Conservation (phyloP, 441 rosid genomes). For the Capsella rubella region DNA sequence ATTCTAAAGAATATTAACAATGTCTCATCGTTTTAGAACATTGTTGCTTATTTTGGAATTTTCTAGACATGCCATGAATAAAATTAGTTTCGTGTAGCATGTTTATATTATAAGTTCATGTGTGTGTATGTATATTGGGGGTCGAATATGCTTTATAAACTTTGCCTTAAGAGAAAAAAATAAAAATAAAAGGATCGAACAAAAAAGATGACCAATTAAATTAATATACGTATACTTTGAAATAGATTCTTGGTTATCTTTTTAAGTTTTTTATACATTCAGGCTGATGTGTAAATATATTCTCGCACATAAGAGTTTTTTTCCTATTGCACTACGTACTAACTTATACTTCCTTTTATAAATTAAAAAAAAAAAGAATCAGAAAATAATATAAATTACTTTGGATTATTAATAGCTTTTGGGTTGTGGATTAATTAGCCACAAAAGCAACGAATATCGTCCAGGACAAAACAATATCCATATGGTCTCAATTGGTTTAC, state of each 20-base stretch:
- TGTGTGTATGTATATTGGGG: slow-evolving; percentile 8
- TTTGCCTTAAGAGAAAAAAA: slow-evolving; percentile 1
- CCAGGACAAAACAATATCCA: not conserved
- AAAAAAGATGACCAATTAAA: slow-evolving; percentile 31
- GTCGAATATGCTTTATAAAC: slow-evolving; percentile 40
- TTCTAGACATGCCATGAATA: slow-evolving; percentile 36
- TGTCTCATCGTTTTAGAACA: slow-evolving; percentile 48
- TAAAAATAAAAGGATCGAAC: not conserved
- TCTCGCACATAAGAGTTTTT: not conserved
- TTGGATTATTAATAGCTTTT: slow-evolving; percentile 3
- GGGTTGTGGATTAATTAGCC: slow-evolving; percentile 8
- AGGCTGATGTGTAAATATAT: slow-evolving; percentile 46
- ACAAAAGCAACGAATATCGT: slow-evolving; percentile 22
- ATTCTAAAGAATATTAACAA: slow-evolving; percentile 43
- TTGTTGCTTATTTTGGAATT: slow-evolving; percentile 37
- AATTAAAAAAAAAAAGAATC: too few relatives aligned
- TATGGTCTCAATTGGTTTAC: slow-evolving; percentile 7
- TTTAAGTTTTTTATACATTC: slow-evolving; percentile 32
- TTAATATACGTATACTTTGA: slow-evolving; percentile 39
- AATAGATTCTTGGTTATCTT: slow-evolving; percentile 47
- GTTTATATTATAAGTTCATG: not conserved
- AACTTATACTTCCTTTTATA: not conserved
- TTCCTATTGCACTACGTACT: slow-evolving; percentile 4
- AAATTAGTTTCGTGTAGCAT: not conserved
- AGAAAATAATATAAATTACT: not conserved